Percentiles rank a stretch among this genome's conserved stretches.
These are phyloP conservation scores for Cladosporium sp. DNA, from an alignment of 2,329 filamentous ascomycete species.

Conservation along the genomic window DNA sequence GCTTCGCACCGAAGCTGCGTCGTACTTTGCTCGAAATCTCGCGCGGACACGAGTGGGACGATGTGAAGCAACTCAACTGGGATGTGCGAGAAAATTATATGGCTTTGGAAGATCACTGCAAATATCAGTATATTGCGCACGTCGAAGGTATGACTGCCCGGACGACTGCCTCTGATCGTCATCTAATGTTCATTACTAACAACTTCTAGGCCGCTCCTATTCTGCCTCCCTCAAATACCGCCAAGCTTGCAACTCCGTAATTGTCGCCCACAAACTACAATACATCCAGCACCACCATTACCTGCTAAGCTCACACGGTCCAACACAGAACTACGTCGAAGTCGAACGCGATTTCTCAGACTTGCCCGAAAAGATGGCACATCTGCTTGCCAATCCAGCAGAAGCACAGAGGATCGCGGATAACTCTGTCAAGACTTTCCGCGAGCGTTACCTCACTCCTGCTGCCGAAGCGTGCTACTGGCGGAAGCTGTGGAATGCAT, in stretches of 20 bases:
- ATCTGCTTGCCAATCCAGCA: conserved; percentile 40
- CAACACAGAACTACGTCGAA: conserved; percentile 22
- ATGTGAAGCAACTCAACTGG: conserved; percentile 30
- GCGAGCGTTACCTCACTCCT: conserved; percentile 46
- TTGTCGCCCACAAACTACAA: conserved; percentile 46
- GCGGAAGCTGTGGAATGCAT: conserved; percentile 18
- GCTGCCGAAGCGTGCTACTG: conserved; percentile 29
- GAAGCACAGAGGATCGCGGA: conserved; percentile 48
- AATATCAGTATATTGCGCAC: conserved; percentile 24
- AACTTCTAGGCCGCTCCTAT: conserved; percentile 24
- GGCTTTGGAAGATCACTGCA: conserved; percentile 24
- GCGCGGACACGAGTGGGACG: conserved; percentile 31
- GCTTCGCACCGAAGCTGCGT: conserved; percentile 25
- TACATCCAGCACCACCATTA: conserved; percentile 48
- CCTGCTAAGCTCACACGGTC: conserved; percentile 18
- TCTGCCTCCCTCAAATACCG: conserved; percentile 33
- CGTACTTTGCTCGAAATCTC: conserved; percentile 29
- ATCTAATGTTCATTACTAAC: not conserved
- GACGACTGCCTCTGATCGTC: not conserved
- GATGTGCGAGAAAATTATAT: conserved; percentile 20
- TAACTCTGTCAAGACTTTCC: conserved; percentile 46
- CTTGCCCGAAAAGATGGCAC: conserved; percentile 35
- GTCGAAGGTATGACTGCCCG: conserved; percentile 22
- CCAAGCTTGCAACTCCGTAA: conserved; percentile 39
- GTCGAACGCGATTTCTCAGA: conserved; percentile 39